Evolutionary conservation across 768 basidiomycete genomes (phyloP).

Genomic region (Podaxis pistillaris): DNA sequence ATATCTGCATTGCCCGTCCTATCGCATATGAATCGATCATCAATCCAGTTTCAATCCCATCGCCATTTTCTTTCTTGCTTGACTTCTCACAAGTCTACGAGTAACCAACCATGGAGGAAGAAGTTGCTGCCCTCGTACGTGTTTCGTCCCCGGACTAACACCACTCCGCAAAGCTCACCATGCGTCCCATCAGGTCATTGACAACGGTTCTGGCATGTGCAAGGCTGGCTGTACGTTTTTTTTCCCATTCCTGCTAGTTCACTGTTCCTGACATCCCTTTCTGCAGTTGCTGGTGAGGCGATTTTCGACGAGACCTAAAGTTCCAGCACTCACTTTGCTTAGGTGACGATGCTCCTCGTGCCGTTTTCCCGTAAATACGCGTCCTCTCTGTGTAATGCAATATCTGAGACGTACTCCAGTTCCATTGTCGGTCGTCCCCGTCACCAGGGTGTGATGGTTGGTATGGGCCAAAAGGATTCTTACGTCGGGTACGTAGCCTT

Average conservation of each 20-base stretch:
- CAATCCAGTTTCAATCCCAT: conserved; percentile 2
- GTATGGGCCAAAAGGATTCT: conserved; percentile 96
- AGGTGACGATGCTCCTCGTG: conserved; percentile 89
- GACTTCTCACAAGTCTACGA: conserved; percentile 29
- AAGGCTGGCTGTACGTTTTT: conserved; percentile 91
- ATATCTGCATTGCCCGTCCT: conserved; percentile 10
- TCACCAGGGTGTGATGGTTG: conserved; percentile 95
- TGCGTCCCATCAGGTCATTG: conserved; percentile 59
- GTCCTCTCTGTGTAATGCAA: neutral
- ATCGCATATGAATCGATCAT: conserved; percentile 16
- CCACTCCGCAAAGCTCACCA: neutral
- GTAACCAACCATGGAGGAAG: conserved; percentile 45
- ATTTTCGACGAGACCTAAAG: conserved; percentile 13
- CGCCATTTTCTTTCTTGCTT: conserved; percentile 17
- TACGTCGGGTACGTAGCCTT: conserved; percentile 75
- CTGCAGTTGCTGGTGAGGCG: conserved; percentile 60
- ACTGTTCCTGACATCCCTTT: conserved; percentile 21
- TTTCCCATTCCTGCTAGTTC: conserved; percentile 12
- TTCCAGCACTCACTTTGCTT: conserved; percentile 26
- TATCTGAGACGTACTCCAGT: conserved; percentile 32
- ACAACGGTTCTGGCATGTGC: conserved; percentile 99
- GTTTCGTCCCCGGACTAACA: conserved; percentile 32
- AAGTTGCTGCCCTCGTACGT: conserved; percentile 48
- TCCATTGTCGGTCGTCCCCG: conserved; percentile 95
- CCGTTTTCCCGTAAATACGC: conserved; percentile 90